phyloP scores from a whole-genome alignment of 306 rosid species.

The Luffa acutangula region DNA sequence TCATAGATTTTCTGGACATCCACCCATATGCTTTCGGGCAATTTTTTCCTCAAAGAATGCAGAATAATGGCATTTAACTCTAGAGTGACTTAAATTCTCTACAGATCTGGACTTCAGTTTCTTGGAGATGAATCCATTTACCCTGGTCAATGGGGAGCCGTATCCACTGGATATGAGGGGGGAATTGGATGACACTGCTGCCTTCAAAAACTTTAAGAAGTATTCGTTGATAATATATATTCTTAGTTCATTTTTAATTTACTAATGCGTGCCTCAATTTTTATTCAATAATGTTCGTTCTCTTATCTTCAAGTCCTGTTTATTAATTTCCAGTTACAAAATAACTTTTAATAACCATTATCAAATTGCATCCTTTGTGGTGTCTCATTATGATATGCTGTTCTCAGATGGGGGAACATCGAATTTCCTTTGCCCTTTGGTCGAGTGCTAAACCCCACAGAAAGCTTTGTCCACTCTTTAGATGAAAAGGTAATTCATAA shows the following conservation, averaged over 20 bases:
- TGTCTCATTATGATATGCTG: not conserved
- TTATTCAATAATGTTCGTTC: not conserved
- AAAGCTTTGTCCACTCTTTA: conserved; percentile 59
- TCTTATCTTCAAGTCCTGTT: not conserved
- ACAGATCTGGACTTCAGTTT: conserved; percentile 79
- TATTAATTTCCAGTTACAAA: not conserved
- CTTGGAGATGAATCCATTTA: conserved; percentile 83
- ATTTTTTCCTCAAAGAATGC: not conserved
- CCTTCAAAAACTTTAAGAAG: conserved; percentile 77
- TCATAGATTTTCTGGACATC: not conserved
- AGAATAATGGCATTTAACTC: not conserved
- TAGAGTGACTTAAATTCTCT: not conserved
- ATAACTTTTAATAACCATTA: not conserved
- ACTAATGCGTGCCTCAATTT: no score
- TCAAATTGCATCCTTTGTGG: not conserved
- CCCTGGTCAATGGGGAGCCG: conserved; percentile 65
- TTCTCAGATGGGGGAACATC: conserved; percentile 56
- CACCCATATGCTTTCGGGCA: not conserved
- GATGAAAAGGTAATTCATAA: conserved; percentile 57
- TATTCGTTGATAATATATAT: conserved; percentile 20
- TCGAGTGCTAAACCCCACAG: conserved; percentile 59
- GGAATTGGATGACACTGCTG: conserved; percentile 86
- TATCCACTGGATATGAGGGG: conserved; percentile 89
- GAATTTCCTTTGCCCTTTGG: conserved; percentile 91
- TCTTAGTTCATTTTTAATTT: conserved; percentile 4